Conservation (phyloP, 2,329 filamentous ascomycete species). For the Claviceps digitariae region DNA sequence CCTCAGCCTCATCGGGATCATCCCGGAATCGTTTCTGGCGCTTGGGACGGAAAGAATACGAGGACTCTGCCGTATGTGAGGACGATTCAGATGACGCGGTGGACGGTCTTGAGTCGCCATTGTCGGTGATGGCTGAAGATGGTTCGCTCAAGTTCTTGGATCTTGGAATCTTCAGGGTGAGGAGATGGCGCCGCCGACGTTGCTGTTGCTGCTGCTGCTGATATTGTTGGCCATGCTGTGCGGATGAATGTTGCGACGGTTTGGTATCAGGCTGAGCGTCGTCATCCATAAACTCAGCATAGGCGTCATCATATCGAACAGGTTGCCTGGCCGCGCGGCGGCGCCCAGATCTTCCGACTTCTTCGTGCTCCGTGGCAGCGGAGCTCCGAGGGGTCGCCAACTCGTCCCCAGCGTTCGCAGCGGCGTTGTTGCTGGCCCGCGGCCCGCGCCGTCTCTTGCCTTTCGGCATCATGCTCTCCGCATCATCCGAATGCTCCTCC, state of each 20-base stretch:
- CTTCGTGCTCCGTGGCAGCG: slow-evolving; percentile 2
- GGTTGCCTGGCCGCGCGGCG: slow-evolving; percentile 6
- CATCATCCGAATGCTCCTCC: slow-evolving; percentile 18
- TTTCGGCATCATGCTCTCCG: slow-evolving; percentile 15
- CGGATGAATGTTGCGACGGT: background rate
- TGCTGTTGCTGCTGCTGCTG: background rate
- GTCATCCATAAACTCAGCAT: slow-evolving; percentile 6
- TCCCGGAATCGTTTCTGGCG: slow-evolving; percentile 40
- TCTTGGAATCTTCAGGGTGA: slow-evolving; percentile 27
- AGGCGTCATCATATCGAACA: slow-evolving; percentile 6
- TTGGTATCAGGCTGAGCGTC: slow-evolving; percentile 14
- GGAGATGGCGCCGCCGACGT: slow-evolving; percentile 17
- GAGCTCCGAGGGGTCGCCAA: slow-evolving; percentile 9
- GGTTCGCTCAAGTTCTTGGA: slow-evolving; percentile 26
- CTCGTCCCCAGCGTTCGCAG: slow-evolving; percentile 14
- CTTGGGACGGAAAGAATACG: slow-evolving; percentile 41
- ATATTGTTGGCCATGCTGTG: background rate
- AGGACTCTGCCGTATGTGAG: slow-evolving; percentile 33
- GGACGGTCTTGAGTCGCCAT: slow-evolving; percentile 36
- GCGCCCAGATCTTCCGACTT: slow-evolving; percentile 7
- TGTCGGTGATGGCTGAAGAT: slow-evolving; percentile 22
- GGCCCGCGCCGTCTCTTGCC: slow-evolving; percentile 18
- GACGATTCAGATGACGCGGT: slow-evolving; percentile 40
- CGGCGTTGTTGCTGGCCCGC: slow-evolving; percentile 15
- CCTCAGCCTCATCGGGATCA: slow-evolving; percentile 29